Evolutionary conservation across 768 basidiomycete genomes (phyloP).

Genomic region (Termitomyces titanicus): DNA sequence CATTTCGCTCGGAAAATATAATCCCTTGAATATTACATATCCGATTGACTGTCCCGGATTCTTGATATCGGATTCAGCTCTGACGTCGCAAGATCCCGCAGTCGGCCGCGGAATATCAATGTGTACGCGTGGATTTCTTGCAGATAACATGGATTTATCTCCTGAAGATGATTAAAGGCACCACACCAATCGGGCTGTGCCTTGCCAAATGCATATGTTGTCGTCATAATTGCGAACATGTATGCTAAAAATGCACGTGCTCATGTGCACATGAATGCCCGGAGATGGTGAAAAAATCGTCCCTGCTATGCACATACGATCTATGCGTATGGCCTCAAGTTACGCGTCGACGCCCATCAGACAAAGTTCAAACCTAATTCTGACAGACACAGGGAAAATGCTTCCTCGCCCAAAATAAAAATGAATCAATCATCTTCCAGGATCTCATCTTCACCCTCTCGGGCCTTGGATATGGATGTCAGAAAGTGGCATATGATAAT

Average conservation of each 20-base stretch:
- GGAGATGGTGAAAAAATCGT: not conserved
- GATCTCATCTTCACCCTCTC: slow-evolving; percentile 68
- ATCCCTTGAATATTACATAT: not conserved
- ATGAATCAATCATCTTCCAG: slow-evolving; percentile 38
- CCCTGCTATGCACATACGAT: not conserved
- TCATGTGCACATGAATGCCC: not conserved
- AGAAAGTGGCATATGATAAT: slow-evolving; percentile 12
- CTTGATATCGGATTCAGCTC: slow-evolving; percentile 5
- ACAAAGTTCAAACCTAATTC: not conserved
- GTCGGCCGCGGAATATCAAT: not conserved
- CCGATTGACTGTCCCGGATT: not conserved
- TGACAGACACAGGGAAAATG: not conserved
- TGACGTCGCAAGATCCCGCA: slow-evolving; percentile 12
- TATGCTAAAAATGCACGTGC: not conserved
- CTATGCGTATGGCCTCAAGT: not conserved
- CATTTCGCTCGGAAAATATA: not conserved
- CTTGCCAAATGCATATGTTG: not conserved
- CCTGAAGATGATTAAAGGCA: too few relatives aligned
- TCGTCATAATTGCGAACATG: not conserved
- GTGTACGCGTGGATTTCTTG: not conserved
- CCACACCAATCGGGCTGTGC: not conserved
- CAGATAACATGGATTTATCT: not conserved
- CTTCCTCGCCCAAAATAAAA: not conserved
- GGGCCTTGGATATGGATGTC: slow-evolving; percentile 44
- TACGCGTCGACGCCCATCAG: not conserved